A percentile compares a stretch with the other conserved stretches of the same genome.
Evolutionary conservation across 768 basidiomycete genomes (phyloP).

Genomic region (Trametes gibbosa): DNA sequence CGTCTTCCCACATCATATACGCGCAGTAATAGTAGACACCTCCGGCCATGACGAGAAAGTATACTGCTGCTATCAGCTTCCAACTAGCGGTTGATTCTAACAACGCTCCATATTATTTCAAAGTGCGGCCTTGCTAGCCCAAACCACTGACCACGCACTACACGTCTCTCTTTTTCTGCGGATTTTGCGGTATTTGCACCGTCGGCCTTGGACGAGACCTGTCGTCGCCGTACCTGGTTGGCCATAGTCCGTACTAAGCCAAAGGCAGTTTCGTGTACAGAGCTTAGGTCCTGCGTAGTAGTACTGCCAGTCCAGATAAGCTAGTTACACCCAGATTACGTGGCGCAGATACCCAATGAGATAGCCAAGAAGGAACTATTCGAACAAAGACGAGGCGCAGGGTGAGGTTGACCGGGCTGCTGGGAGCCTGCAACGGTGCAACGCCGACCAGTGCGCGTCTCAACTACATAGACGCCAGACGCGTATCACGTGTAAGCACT

Average conservation of each 20-base stretch:
- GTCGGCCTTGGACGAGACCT: neutral
- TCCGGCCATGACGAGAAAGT: constrained; percentile 1
- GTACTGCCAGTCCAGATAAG: no score
- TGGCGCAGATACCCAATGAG: no score
- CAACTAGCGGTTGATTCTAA: neutral
- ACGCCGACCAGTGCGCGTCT: no score
- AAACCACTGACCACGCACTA: neutral
- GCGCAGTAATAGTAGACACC: constrained; percentile 3
- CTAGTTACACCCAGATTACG: no score
- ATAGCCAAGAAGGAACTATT: no score
- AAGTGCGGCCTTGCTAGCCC: neutral
- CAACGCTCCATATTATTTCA: neutral
- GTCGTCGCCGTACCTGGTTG: neutral
- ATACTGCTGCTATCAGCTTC: neutral
- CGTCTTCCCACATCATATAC: neutral
- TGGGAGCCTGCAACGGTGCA: no score
- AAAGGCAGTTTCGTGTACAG: neutral
- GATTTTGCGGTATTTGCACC: neutral
- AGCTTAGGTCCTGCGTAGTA: neutral
- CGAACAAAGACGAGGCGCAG: no score
- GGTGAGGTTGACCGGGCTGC: no score
- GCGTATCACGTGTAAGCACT: no score
- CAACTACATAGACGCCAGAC: no score
- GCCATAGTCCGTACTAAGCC: neutral
- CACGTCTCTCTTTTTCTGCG: neutral